Base-by-base conservation (phyloP, 2,329 filamentous ascomycete genomes). In the Neonectria hederae region DNA sequence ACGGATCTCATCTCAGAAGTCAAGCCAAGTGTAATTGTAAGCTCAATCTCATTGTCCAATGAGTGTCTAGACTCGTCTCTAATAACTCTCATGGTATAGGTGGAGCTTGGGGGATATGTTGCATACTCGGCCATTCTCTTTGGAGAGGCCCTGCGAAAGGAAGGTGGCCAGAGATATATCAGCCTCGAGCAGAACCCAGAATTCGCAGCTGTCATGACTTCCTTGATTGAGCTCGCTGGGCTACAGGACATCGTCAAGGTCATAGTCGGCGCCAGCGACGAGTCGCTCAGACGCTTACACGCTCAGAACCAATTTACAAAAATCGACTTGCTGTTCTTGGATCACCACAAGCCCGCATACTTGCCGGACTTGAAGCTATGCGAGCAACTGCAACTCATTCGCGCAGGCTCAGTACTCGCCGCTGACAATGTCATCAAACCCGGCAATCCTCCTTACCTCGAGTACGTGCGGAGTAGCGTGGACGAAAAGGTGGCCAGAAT, bases 41-140 rank as follows among this genome's bases (percentile, higher is more conserved):
- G 59, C 22, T 26, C 7, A 7, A 26, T 19, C 5, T 8, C 7
- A 5, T 14, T 4, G 38, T 26, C 19, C 5, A 24, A 5, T 11
- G 21, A 13, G 1, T 19, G 5, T 14, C 8, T 22, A 13, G 21
- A 3, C 21, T 6, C 22, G 43, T 17, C 10, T 24, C 13, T n/a
- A 9, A 53, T 21, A 17, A 22, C 2, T 28, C 3, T 0, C n/a
- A 4, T 7, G 14, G 19, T 4, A 2, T 28, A 79, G 78, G 84
- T 95, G 51, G 92, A 96, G 76, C 84, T 96, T 0, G 92, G 93
- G 46, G 90, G 91, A 48, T 96, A 96, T 77, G 85, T 94, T 22
- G 92, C 92, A 42, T 96, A 96, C 81, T 95, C 92, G 0, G 89
- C 90, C 65, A 88, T 96, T 63, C 82, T 93, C 1, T 95, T 94